Percentiles rank a stretch among this genome's conserved stretches.
Evolutionary conservation across 2,329 filamentous ascomycete genomes (phyloP).

Genomic region (Apiospora koreana): DNA sequence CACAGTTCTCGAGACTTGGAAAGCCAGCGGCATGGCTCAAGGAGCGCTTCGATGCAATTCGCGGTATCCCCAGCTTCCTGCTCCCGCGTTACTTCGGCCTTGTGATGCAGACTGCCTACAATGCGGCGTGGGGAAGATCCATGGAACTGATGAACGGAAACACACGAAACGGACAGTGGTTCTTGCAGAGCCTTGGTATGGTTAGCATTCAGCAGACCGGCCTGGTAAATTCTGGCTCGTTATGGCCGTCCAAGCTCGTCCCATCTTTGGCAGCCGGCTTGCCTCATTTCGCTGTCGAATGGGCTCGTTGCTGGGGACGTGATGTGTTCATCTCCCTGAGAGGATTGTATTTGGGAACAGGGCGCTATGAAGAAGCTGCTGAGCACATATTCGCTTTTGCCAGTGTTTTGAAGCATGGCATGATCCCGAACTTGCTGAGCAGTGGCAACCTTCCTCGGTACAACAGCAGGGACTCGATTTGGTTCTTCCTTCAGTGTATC

Average conservation of each 20-base stretch:
- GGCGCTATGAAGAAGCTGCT: slow-evolving; percentile 82
- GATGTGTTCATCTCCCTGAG: slow-evolving; percentile 96
- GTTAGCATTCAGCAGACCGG: slow-evolving; percentile 92
- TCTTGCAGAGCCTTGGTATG: slow-evolving; percentile 85
- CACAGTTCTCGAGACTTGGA: slow-evolving; percentile 62
- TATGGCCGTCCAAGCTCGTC: slow-evolving; percentile 83
- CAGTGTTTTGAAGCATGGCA: slow-evolving; percentile 94
- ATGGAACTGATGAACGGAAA: slow-evolving; percentile 79
- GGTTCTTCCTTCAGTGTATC: slow-evolving; percentile 96
- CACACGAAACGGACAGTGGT: slow-evolving; percentile 80
- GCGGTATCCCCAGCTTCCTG: slow-evolving; percentile 83
- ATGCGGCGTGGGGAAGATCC: slow-evolving; percentile 75
- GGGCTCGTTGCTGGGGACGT: slow-evolving; percentile 96
- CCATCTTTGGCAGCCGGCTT: slow-evolving; percentile 89
- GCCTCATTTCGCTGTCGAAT: slow-evolving; percentile 90
- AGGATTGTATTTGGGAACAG: slow-evolving; percentile 88
- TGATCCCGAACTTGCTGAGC: slow-evolving; percentile 93
- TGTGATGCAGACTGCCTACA: slow-evolving; percentile 84
- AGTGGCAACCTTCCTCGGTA: slow-evolving; percentile 86
- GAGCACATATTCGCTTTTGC: slow-evolving; percentile 95
- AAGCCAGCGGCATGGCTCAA: slow-evolving; percentile 77
- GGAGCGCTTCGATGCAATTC: slow-evolving; percentile 82
- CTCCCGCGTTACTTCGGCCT: slow-evolving; percentile 92
- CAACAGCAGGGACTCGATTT: slow-evolving; percentile 93
- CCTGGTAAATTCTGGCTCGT: slow-evolving; percentile 82